Conservation (phyloP, 345 rosid species). For the Firmiana major region DNA sequence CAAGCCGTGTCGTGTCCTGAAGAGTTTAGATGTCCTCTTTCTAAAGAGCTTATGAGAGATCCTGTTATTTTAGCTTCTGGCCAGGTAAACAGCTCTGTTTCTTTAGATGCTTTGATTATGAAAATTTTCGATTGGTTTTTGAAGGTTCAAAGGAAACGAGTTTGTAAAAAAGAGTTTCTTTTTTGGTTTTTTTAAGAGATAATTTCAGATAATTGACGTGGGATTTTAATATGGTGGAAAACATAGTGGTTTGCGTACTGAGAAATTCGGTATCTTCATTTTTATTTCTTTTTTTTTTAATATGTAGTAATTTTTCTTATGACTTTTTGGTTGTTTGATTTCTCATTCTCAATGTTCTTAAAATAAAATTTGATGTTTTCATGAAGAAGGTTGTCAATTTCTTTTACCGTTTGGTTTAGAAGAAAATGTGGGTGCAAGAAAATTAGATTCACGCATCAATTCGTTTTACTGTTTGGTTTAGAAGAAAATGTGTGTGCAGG, state of each 20-base stretch:
- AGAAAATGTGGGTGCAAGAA: constrained; percentile 9
- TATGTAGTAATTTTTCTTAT: neutral
- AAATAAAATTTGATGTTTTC: neutral
- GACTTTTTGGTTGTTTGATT: neutral
- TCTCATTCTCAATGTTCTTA: neutral
- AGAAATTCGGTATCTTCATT: neutral
- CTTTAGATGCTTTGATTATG: neutral
- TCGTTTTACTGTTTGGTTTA: constrained; percentile 12
- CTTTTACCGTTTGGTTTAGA: constrained; percentile 10
- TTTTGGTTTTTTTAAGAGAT: no score
- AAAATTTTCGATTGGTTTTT: no score
- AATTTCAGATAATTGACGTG: no score
- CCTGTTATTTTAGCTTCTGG: constrained; percentile 90
- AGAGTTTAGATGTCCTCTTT: constrained; percentile 79
- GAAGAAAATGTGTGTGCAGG: constrained; percentile 10
- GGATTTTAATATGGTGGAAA: no score
- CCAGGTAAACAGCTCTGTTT: constrained; percentile 44
- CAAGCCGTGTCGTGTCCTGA: constrained; percentile 62
- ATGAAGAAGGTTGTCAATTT: neutral
- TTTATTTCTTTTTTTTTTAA: neutral
- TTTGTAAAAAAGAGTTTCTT: no score
- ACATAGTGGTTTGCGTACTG: no score
- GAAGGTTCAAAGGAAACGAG: no score
- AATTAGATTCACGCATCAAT: neutral
- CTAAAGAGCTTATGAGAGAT: constrained; percentile 87